Evolutionary conservation across 1,284 basidiomycete genomes (phyloP), one percentile per base, ranked within the genome.

Genomic region (Apiotrichum sp.): DNA sequence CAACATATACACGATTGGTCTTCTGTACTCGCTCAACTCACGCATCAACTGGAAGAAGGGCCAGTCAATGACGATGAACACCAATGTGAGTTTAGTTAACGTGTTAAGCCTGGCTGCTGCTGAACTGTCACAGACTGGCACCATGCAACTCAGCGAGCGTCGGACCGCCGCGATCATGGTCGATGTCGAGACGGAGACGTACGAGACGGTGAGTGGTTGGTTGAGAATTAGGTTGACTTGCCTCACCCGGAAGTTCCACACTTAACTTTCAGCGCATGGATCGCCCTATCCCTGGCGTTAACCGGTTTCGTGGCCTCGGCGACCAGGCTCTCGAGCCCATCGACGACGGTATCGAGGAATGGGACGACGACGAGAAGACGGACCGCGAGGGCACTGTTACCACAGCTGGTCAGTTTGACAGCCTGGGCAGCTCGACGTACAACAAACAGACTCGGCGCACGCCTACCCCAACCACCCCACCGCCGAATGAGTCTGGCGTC

Each of bases 1-100:
- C 51, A 62, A 66, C 49, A 41, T 69, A 46, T 69, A 69, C 61
- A 52, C 53, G 48, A 51, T 67, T 34, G 65, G 64, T 40, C 53
- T 69, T 14, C 58, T 69, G 59, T 69, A 64, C 62, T 57, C 63
- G 16, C 59, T 69, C 52, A 69, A 69, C 59, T 44, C 57, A 44
- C 58, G 67, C n/a, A 39, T 62, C 52, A 7, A 11, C 3, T 59
- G 52, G 38, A 47, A 14, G 29, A n/a, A 39, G 4, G 48, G 38
- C n/a, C 47, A 48, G 35, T 13, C 14, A n/a, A 9, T 48, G 3
- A 48, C 47, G 8, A 48, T 48, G 47, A 36, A 47, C 45, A 22
- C 22, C 22, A 34, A 38, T 31, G 47, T 42, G 16, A 50, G 48
- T 34, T 22, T 22, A 22, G 22, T 22, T 22, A 22, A 22, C 22